Conservation (phyloP, 495 filamentous ascomycete species). For the Tuber melanosporum region DNA sequence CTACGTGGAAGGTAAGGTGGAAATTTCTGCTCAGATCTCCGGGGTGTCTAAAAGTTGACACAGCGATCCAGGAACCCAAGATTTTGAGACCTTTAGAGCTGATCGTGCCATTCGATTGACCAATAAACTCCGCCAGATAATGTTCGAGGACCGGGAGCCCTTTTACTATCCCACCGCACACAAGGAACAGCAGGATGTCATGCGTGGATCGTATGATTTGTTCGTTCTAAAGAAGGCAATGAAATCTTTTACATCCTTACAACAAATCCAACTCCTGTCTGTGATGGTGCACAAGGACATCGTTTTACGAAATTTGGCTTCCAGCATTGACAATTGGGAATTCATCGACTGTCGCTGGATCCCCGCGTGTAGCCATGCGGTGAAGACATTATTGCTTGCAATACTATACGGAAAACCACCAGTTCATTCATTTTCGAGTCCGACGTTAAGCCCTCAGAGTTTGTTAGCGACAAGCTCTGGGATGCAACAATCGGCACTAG, state of each 20-base stretch:
- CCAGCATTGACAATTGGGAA: conserved; percentile 38
- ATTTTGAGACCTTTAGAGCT: conserved; percentile 40
- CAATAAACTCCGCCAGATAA: conserved; percentile 40
- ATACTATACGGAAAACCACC: conserved; percentile 32
- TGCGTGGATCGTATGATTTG: conserved; percentile 34
- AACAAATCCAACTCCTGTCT: conserved; percentile 37
- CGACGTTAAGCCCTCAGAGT: conserved; percentile 40
- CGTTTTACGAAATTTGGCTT: conserved; percentile 40
- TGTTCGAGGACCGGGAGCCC: conserved; percentile 40
- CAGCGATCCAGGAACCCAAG: conserved; percentile 33
- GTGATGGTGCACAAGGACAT: conserved; percentile 42
- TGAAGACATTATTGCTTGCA: conserved; percentile 35
- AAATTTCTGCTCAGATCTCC: conserved; percentile 19
- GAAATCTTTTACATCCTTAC: conserved; percentile 38
- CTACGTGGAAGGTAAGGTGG: conserved; percentile 40
- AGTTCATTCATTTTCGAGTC: conserved; percentile 39
- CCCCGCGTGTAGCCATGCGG: conserved; percentile 39
- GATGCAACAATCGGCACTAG: conserved; percentile 21
- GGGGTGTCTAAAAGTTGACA: conserved; percentile 29
- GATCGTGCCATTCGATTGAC: conserved; percentile 36
- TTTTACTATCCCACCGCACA: conserved; percentile 37
- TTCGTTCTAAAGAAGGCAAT: conserved; percentile 39
- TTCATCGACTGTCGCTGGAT: conserved; percentile 42
- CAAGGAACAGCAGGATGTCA: conserved; percentile 41
- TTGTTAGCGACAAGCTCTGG: conserved; percentile 34